Evolutionary conservation across 441 rosid genomes (phyloP), one percentile per base, ranked within the genome.

Genomic region (Raphanus hybrid): DNA sequence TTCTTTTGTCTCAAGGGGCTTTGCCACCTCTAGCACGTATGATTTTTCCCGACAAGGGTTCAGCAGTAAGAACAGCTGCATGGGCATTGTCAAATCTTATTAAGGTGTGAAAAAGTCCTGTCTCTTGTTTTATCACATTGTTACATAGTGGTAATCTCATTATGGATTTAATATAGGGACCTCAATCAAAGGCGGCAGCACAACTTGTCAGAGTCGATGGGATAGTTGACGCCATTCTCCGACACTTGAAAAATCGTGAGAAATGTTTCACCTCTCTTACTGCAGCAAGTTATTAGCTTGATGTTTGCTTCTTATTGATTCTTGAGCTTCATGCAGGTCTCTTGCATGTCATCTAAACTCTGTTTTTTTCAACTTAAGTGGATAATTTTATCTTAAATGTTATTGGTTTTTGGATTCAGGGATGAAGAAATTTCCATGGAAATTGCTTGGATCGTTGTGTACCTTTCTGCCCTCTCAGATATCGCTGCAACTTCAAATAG

Each of bases 401-500:
- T 7, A 32, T 74, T 70, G 55, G 64, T 71, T 85, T 10, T 50
- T 55, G 48, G 72, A 59, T 82, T 80, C 81, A 95, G 99, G 85
- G 93, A 93, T 80, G 99, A 88, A 78, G 98, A 91, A 81, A 77
- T 89, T 84, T 89, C 98, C 58, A 93, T 89, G 52, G 99, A 95
- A 85, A 93, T 93, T 79, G 97, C 96, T 75, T 93, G 99, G 99
- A 88, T 91, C 14, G 90, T 92, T 79, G 99, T 92, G 61, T 96
- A 93, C 89, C 98, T 96, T 64, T 96, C 99, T 29, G 98, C 99
- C 35, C 99, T 93, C 54, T 96, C 99, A 74, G 90, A 90, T 85
- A 69, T 83, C 15, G 98, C 96, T 52, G 85, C 97, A 55, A 77
- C 79, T 82, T 93, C 61, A 5, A 4, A 81, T 67, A 88, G 89